Conservation (phyloP, 441 rosid species). For the Macaranga tanarius region DNA sequence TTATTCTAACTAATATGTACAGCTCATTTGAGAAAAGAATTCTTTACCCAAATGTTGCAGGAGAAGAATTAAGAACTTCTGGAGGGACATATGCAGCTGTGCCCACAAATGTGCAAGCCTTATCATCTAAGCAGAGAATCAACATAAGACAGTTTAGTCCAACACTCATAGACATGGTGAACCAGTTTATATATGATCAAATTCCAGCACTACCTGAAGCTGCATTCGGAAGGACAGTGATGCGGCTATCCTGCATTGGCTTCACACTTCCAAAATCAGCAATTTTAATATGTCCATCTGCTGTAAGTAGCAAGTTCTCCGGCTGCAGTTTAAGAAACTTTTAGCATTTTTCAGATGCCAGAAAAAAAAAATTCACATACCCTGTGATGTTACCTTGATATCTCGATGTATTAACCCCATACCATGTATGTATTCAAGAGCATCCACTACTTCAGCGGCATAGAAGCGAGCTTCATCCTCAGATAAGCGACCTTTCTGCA, state of each 20-base stretch:
- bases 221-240: conserved; percentile 96
- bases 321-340: conserved; percentile 61
- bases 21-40: conserved; percentile 8
- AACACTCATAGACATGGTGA: conserved; percentile 10
- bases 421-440: conserved; percentile 93
- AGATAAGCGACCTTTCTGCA: conserved; percentile 76
- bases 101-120: conserved; percentile 96
- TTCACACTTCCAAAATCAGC: conserved; percentile 99
- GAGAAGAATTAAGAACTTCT: conserved; percentile 98
- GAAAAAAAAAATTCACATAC: conserved; percentile 14
- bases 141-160: conserved; percentile 26
- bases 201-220: conserved; percentile 60
- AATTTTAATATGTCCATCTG: conserved; percentile 90
- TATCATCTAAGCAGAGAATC: conserved; percentile 66
- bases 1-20: background rate
- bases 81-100: conserved; percentile 99
- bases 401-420: conserved; percentile 97
- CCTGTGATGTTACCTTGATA: conserved; percentile 60
- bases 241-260: conserved; percentile 94
- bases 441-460: conserved; percentile 91
- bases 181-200: conserved; percentile 13
- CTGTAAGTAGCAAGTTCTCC: conserved; percentile 82
- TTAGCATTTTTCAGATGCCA: conserved; percentile 29
- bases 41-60: conserved; percentile 89
- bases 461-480: conserved; percentile 96